A percentile compares a stretch with the other conserved stretches of the same genome.
Conservation (phyloP, 2,329 filamentous ascomycete species). For the Penicillium sp. region DNA sequence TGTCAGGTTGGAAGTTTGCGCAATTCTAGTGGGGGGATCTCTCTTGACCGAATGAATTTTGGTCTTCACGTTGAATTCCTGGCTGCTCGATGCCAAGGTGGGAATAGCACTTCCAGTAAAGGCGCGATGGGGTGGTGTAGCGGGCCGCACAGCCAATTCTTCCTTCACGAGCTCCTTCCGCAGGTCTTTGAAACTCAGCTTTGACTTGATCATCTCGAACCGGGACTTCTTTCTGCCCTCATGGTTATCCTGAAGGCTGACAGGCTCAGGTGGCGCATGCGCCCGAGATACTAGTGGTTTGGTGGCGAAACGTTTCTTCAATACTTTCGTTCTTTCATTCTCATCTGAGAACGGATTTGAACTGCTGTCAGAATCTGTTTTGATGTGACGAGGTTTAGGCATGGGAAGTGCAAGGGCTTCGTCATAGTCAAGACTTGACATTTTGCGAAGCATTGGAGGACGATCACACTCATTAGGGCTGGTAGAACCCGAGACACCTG, state of each 20-base stretch:
- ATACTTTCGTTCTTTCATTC: background rate
- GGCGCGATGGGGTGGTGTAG: background rate
- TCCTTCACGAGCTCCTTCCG: constrained; percentile 25
- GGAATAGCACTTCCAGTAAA: background rate
- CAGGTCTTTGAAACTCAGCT: constrained; percentile 33
- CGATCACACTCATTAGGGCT: background rate
- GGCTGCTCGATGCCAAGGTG: background rate
- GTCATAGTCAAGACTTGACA: constrained; percentile 26
- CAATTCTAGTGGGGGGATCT: background rate
- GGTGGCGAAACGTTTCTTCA: constrained; percentile 18
- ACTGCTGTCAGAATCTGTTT: background rate
- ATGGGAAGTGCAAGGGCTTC: constrained; percentile 28
- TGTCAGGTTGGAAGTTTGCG: background rate
- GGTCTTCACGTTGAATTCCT: background rate
- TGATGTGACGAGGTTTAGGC: constrained; percentile 22
- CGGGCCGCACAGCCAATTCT: background rate
- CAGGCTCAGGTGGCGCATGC: background rate
- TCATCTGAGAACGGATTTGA: background rate
- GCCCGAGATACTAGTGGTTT: constrained; percentile 6
- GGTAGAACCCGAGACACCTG: background rate
- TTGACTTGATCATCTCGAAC: constrained; percentile 27
- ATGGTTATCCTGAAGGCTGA: background rate
- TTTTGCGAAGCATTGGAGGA: constrained; percentile 15
- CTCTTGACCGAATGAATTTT: background rate
- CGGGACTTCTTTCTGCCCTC: constrained; percentile 23